A percentile compares a stretch with the other conserved stretches of the same genome.
Evolutionary conservation across 2,329 filamentous ascomycete species (phyloP).

Genomic region (Microdochium trichocladiopsis): DNA sequence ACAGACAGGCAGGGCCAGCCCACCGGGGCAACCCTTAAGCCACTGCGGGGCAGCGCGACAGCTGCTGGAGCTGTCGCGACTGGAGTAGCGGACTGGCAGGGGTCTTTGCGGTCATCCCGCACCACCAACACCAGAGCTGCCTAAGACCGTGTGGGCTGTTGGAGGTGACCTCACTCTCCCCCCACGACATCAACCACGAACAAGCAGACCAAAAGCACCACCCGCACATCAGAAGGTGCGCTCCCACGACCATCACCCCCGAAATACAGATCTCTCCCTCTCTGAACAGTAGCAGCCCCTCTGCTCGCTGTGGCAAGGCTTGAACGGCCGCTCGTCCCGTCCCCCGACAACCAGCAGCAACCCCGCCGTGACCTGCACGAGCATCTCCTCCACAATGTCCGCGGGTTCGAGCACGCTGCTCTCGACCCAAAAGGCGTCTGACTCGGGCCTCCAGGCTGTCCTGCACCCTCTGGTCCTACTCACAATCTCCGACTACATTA

Average conservation of each 20-base stretch:
- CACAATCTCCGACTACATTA: slow-evolving; percentile 95
- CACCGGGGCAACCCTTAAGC: too few species aligned
- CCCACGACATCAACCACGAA: not conserved
- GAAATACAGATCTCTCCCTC: too few species aligned
- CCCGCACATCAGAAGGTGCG: too few species aligned
- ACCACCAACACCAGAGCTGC: not conserved
- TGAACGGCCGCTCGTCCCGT: not conserved
- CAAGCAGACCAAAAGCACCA: too few species aligned
- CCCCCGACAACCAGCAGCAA: slow-evolving; percentile 1
- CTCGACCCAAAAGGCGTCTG: slow-evolving; percentile 59
- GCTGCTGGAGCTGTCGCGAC: not conserved
- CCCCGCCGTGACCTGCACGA: slow-evolving; percentile 1
- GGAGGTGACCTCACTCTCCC: not conserved
- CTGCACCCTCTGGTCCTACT: slow-evolving; percentile 93
- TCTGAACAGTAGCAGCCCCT: too few species aligned
- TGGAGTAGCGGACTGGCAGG: not conserved
- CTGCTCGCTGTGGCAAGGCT: too few species aligned
- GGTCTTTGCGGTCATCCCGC: too few species aligned
- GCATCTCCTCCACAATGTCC: slow-evolving; percentile 34
- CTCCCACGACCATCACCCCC: too few species aligned
- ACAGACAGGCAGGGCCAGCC: too few species aligned
- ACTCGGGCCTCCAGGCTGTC: slow-evolving; percentile 71
- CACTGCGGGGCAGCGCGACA: too few species aligned
- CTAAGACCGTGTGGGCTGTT: not conserved
- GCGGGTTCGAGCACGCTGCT: slow-evolving; percentile 48